phyloP scores from a whole-genome alignment of 2,329 filamentous ascomycete species.

The Arthroderma sp. region DNA sequence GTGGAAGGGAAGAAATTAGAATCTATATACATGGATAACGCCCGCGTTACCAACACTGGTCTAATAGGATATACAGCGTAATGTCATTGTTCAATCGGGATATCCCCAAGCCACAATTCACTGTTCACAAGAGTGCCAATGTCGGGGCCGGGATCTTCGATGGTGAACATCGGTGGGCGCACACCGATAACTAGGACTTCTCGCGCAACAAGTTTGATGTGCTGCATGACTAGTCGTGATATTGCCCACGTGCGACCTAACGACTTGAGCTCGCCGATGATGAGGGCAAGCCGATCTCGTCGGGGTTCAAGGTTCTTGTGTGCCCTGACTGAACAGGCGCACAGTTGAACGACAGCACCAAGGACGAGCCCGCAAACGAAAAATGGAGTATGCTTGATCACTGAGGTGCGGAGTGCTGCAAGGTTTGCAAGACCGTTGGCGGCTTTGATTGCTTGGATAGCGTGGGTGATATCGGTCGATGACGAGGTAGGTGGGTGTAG shows the following conservation, averaged over 20 bases:
- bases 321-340: slow-evolving; percentile 55
- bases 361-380: slow-evolving; percentile 70
- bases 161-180: slow-evolving; percentile 10
- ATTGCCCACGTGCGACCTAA: slow-evolving; percentile 60
- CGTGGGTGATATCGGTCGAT: slow-evolving; percentile 43
- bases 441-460: slow-evolving; percentile 65
- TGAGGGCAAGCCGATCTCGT: slow-evolving; percentile 61
- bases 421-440: slow-evolving; percentile 68
- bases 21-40: too few species aligned
- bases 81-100: slow-evolving; percentile 6
- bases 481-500: slow-evolving; percentile 27
- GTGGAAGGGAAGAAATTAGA: too few species aligned
- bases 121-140: slow-evolving; percentile 10
- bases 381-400: slow-evolving; percentile 67
- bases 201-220: slow-evolving; percentile 67
- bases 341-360: slow-evolving; percentile 68
- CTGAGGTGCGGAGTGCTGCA: slow-evolving; percentile 43
- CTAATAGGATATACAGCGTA: too few species aligned
- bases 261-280: slow-evolving; percentile 60
- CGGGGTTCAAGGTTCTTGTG: slow-evolving; percentile 43
- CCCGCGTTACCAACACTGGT: too few species aligned
- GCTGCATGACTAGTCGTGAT: slow-evolving; percentile 53
- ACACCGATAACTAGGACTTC: slow-evolving; percentile 45
- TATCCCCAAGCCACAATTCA: slow-evolving; percentile 12
- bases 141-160: slow-evolving; percentile 9